Base-by-base conservation (phyloP, 2,329 filamentous ascomycete species). In the Aspergillus proliferans region DNA sequence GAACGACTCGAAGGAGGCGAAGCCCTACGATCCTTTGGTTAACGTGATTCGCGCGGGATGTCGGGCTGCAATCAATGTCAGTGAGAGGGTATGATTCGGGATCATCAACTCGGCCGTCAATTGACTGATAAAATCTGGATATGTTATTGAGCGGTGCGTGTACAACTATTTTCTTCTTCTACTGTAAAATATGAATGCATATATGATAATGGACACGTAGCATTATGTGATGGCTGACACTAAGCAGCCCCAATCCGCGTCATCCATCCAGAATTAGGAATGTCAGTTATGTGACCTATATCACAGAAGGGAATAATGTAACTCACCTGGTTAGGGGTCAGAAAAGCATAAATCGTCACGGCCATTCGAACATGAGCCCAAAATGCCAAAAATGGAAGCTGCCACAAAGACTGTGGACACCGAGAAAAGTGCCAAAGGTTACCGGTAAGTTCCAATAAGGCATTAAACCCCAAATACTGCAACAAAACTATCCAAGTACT, bases 21-120 rank as follows among this genome's bases (percentile, higher is more conserved):
- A 85, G 67, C 91, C 92, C 26, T 92, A 97, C 68, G 91, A 92
- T 76, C 71, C 95, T 48, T 74, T 98, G 54, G 95, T 90, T 0
- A 87, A 86, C 41, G 79, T 91, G 6, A 96, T 98, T 60, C 79
- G 91, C 47, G 82, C 87, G n/a, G 93, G 93, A 1, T 98, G 93
- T 69, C 80, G 87, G 54, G 86, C 88, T 0, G 93, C 93, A 0
- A 98, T 98, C 54, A 95, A 89, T 86, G 82, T 95, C 43, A 95
- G 68, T 49, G 74, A 77, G 56, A 69, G 69, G 54, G 58, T 77
- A 40, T 77, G 50, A 68, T 38, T 19, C 12, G 18, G 9, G 26
- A 3, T 9, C 26, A 22, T 22, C 22, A 22, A 22, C 8, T 10
- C 26, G 4, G 26, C 26, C 26, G 8, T 28, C 8, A 28, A 28